A percentile compares a stretch with the other conserved stretches of the same genome.
These are phyloP conservation scores for Pyricularia sp. DNA, from an alignment of 2,329 filamentous ascomycete genomes.

Conservation along the genomic window DNA sequence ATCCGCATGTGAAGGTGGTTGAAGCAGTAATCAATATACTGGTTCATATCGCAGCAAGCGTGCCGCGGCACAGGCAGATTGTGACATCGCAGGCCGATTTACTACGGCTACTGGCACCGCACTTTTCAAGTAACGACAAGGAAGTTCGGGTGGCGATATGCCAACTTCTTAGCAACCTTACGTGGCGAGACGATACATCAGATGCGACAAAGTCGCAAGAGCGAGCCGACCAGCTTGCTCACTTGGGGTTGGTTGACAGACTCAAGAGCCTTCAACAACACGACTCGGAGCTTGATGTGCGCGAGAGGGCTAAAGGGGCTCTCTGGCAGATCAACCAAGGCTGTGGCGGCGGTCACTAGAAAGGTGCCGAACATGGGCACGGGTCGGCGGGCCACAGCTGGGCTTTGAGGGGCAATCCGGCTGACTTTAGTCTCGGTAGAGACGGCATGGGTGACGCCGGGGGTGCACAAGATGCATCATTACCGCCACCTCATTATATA, in stretches of 20 bases:
- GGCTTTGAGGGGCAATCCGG: neutral
- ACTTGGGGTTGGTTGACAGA: constrained; percentile 60
- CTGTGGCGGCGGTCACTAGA: constrained; percentile 1
- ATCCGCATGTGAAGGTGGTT: constrained; percentile 61
- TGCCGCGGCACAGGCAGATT: constrained; percentile 67
- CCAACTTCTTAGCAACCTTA: constrained; percentile 78
- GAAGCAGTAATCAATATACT: constrained; percentile 72
- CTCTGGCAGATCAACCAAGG: constrained; percentile 51
- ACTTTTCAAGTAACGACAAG: constrained; percentile 64
- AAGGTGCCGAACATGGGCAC: neutral
- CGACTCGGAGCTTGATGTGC: constrained; percentile 72
- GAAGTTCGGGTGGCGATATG: constrained; percentile 71
- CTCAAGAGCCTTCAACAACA: constrained; percentile 50
- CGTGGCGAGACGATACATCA: constrained; percentile 66
- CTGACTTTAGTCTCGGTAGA: neutral
- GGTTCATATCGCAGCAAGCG: constrained; percentile 78
- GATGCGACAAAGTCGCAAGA: constrained; percentile 58
- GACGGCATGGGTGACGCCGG: neutral
- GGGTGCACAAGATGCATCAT: neutral
- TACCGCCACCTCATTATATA: neutral
- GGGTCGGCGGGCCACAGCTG: neutral
- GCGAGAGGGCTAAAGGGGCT: constrained; percentile 75
- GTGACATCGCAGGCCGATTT: constrained; percentile 70
- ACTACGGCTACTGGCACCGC: constrained; percentile 60
- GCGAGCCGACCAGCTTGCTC: constrained; percentile 59